These are phyloP conservation scores for Trichoderma atrobrunneum DNA, from an alignment of 2,329 filamentous ascomycete genomes.

Conservation along the genomic window DNA sequence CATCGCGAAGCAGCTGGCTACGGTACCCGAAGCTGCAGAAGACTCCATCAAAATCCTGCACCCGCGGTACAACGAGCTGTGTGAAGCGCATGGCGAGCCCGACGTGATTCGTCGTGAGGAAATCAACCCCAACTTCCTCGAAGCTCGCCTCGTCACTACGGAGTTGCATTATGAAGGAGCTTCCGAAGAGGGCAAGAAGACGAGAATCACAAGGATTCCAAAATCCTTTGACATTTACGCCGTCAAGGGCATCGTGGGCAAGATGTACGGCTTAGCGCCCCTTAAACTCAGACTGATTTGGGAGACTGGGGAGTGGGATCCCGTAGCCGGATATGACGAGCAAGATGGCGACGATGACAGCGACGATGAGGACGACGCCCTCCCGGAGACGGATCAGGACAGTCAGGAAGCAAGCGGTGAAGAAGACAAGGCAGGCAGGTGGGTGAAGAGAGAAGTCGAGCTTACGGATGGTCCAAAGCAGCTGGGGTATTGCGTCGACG, in stretches of 20 bases:
- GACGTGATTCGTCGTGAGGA: slow-evolving; percentile 54
- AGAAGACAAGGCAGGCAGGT: slow-evolving; percentile 47
- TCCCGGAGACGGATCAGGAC: slow-evolving; percentile 29
- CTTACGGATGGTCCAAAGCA: slow-evolving; percentile 75
- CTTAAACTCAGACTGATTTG: slow-evolving; percentile 68
- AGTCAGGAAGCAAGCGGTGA: slow-evolving; percentile 26
- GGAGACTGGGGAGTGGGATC: slow-evolving; percentile 91
- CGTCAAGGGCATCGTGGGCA: slow-evolving; percentile 74
- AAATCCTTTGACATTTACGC: slow-evolving; percentile 77
- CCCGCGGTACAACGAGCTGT: slow-evolving; percentile 70
- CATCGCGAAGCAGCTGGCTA: slow-evolving; percentile 72
- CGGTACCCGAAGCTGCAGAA: slow-evolving; percentile 52
- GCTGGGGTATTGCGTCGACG: slow-evolving; percentile 80
- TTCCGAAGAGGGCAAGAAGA: slow-evolving; percentile 29
- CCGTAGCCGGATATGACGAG: slow-evolving; percentile 62
- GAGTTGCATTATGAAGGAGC: slow-evolving; percentile 41
- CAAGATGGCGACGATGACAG: slow-evolving; percentile 47
- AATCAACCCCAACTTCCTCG: slow-evolving; percentile 75
- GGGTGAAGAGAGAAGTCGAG: slow-evolving; percentile 76
- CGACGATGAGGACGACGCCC: slow-evolving; percentile 41
- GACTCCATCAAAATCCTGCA: slow-evolving; percentile 60
- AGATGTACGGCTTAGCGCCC: slow-evolving; percentile 64
- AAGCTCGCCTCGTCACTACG: slow-evolving; percentile 71
- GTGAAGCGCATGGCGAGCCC: slow-evolving; percentile 71
- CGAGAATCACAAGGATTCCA: slow-evolving; percentile 70